Percentiles rank a stretch among this genome's conserved stretches.
Evolutionary conservation across 805 yeast genomes (phyloP).

Genomic region (Blastobotrys parvus): DNA sequence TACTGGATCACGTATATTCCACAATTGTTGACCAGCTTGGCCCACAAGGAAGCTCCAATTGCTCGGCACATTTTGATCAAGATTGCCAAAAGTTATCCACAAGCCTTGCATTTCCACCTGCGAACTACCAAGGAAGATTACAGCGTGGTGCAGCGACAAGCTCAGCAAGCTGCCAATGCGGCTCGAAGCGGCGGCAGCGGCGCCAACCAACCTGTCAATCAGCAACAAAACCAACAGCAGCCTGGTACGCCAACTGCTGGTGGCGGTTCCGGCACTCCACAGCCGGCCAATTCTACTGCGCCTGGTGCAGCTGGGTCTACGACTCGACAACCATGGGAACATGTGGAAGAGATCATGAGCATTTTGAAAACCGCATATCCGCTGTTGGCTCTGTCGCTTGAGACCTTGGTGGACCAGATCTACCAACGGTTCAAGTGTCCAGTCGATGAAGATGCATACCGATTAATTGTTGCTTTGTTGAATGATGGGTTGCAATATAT

Average conservation of each 20-base stretch:
- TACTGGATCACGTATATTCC: conserved; percentile 98
- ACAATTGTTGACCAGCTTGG: conserved; percentile 78
- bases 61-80: conserved; percentile 82
- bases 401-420: conserved; percentile 92
- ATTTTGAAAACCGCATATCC: conserved; percentile 96
- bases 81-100: conserved; percentile 95
- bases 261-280: conserved; percentile 4
- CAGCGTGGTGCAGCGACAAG: conserved; percentile 76
- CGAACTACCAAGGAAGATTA: conserved; percentile 93
- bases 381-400: conserved; percentile 80
- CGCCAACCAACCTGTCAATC: neutral
- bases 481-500: conserved; percentile 90
- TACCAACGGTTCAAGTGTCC: conserved; percentile 87
- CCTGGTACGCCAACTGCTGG: neutral
- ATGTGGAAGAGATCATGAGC: conserved; percentile 87
- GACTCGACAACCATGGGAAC: conserved; percentile 82
- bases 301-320: neutral
- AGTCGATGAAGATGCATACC: conserved; percentile 92
- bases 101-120: conserved; percentile 91
- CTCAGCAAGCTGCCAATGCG: conserved; percentile 39
- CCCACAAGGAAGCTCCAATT: conserved; percentile 83
- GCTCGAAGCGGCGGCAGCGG: conserved; percentile 19
- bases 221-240: neutral
- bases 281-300: conserved; percentile 1
- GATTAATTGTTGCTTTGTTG: conserved; percentile 83